Evolutionary conservation across 139 green algal species (phyloP), one percentile per base, ranked within the genome.

Genomic region (Haematococcus lacustris): DNA sequence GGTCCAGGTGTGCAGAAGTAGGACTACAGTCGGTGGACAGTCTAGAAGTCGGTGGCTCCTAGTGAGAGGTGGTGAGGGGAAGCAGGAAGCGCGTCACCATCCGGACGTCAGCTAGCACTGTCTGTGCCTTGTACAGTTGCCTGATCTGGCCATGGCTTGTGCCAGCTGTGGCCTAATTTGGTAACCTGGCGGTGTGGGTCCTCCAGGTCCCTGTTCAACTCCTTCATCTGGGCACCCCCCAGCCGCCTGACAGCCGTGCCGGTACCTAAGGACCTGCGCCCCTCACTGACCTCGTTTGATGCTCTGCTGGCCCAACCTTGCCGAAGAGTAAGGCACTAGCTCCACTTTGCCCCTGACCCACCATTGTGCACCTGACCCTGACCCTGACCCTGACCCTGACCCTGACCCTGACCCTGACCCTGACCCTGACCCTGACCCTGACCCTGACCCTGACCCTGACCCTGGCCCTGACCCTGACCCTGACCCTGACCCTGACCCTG

Each of bases 271-370:
- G 61, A 68, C 4, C 30, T n/a, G 4, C 26, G 9, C 25, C 30
- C 30, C 61, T 39, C 30, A 33, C 61, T 68, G 26, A 13, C n/a
- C 3, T 21, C 32, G 5, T 68, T 68, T 68, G 61, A 68, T 33
- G 34, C 33, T 13, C 4, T 68, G 30, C 61, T 68, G 26, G 34
- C 26, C 61, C 30, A 68, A 33, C 61, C 61, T 41, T 68, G 61
- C 61, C 61, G 61, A 30, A 68, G 61, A 33, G 61, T 68, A 21
- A 39, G 61, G 25, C 57, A n/a, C n/a, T n/a, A n/a, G n/a, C n/a
- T n/a, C n/a, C n/a, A n/a, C n/a, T n/a, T n/a, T n/a, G n/a, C n/a
- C n/a, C n/a, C n/a, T n/a, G n/a, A n/a, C n/a, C n/a, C n/a, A n/a
- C n/a, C n/a, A n/a, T n/a, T n/a, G n/a, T n/a, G n/a, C n/a, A n/a